Conservation (phyloP, 202 grass and related monocot species). For the Schoenoplectus tabernaemontani region DNA sequence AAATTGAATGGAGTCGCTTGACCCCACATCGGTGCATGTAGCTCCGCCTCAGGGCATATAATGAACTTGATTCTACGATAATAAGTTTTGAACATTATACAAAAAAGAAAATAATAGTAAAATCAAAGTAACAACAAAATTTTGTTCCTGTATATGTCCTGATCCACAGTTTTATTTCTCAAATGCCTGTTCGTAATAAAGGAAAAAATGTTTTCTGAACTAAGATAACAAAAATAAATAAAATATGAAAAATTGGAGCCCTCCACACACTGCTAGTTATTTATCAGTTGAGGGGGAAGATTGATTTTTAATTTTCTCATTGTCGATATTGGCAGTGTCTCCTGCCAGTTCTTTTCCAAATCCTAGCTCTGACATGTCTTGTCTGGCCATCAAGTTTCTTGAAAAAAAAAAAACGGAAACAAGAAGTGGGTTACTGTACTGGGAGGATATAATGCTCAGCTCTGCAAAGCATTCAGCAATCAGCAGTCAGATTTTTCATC, state of each 20-base stretch:
- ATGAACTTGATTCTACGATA: background rate
- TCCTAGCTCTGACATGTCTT: constrained; percentile 81
- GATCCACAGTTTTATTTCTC: constrained; percentile 10
- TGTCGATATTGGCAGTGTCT: constrained; percentile 21
- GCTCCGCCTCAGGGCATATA: too few relatives aligned
- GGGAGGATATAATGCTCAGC: background rate
- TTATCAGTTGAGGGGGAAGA: constrained; percentile 23
- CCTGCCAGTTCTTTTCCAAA: constrained; percentile 35
- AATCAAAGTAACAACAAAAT: background rate
- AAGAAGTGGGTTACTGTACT: background rate
- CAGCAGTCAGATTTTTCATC: background rate
- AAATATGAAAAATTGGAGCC: background rate
- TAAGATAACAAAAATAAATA: background rate
- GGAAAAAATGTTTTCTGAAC: background rate
- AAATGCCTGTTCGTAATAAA: background rate
- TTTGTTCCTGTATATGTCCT: background rate
- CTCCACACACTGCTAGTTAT: constrained; percentile 13
- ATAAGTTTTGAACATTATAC: background rate
- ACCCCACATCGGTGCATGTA: too few relatives aligned
- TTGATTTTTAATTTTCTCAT: constrained; percentile 20
- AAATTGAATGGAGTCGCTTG: too few relatives aligned
- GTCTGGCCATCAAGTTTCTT: constrained; percentile 96
- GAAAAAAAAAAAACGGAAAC: background rate
- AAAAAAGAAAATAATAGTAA: background rate
- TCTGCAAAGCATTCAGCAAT: background rate